Base-by-base conservation (phyloP, 2,329 filamentous ascomycete genomes). In the Magnaporthiopsis rhizophila region DNA sequence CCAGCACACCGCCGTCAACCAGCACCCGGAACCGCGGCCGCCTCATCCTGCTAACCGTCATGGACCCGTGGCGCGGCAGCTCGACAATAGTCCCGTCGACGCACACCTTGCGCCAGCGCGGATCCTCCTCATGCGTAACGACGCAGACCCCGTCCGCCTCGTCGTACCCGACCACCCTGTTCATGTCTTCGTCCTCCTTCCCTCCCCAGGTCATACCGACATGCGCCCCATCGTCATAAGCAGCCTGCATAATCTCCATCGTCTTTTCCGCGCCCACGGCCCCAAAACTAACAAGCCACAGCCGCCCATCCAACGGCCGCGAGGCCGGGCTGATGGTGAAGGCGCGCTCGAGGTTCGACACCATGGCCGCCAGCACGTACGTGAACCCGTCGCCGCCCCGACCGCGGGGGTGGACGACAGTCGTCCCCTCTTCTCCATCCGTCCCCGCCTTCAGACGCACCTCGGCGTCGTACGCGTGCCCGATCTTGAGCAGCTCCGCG, bases 61-160 rank as follows among this genome's bases (percentile, higher is more conserved):
- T 84, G 81, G 85, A 88, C 0, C 92, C 92, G 2, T 83, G 86
- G 62, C 80, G 74, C 26, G 89, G 88, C 0, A 97, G 78, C 65
- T 85, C 83, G 3, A 97, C 85, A 70, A 96, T 96, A 63, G 89
- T 92, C 3, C 94, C 94, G 74, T 98, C 94, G n/a, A 98, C 81
- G 73, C 94, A 98, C 18, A 96, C 84, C 71, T 93, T 86, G 66
- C 94, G 82, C 92, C 92, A 97, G 63, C 86, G 80, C 59, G 79
- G 79, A n/a, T 91, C 86, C 21, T 84, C 79, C 71, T 95, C 90
- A 1, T 78, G 67, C 50, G 91, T 86, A 21, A 84, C 81, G 60
- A 97, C 86, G 65, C 77, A 80, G 24, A 97, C 69, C 62, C 84
- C 84, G 2, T 89, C 84, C 8, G 95, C 81, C 64, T 85, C 82